phyloP scores from a whole-genome alignment of 257 asterid species.

The Penstemon davidsonii region DNA sequence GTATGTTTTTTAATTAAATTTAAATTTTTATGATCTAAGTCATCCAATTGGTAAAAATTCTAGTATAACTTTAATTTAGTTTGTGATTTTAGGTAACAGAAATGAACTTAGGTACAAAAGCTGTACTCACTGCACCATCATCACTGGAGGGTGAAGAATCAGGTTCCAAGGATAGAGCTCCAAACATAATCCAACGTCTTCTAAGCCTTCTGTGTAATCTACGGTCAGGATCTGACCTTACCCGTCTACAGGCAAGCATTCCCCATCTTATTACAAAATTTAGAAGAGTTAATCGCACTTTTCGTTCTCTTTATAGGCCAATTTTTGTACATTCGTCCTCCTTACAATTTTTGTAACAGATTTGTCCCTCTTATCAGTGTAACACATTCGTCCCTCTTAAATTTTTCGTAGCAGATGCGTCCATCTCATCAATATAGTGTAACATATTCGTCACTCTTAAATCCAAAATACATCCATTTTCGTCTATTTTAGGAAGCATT shows the following conservation, averaged over 20 bases:
- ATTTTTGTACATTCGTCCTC: no score
- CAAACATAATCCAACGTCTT: constrained; percentile 60
- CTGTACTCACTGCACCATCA: constrained; percentile 64
- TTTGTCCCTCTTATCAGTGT: no score
- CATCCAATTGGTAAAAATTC: background rate
- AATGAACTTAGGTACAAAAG: constrained; percentile 29
- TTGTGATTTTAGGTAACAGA: constrained; percentile 35
- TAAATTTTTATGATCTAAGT: background rate
- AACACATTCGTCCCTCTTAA: no score
- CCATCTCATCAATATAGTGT: no score
- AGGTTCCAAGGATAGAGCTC: constrained; percentile 51
- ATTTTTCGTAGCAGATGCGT: no score
- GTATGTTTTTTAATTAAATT: background rate
- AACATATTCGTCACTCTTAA: no score
- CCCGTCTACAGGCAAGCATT: constrained; percentile 66
- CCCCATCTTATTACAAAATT: background rate
- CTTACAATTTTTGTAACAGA: no score
- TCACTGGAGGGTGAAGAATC: constrained; percentile 50
- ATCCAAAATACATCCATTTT: background rate
- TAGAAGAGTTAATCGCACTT: no score
- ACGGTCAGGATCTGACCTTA: constrained; percentile 79
- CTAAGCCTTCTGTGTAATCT: constrained; percentile 56
- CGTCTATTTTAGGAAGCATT: no score
- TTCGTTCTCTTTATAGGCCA: no score
- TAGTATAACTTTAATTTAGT: background rate